Percentiles rank a stretch among this genome's conserved stretches.
Evolutionary conservation across 345 rosid genomes (phyloP).

Genomic region (Cardamine occulta): DNA sequence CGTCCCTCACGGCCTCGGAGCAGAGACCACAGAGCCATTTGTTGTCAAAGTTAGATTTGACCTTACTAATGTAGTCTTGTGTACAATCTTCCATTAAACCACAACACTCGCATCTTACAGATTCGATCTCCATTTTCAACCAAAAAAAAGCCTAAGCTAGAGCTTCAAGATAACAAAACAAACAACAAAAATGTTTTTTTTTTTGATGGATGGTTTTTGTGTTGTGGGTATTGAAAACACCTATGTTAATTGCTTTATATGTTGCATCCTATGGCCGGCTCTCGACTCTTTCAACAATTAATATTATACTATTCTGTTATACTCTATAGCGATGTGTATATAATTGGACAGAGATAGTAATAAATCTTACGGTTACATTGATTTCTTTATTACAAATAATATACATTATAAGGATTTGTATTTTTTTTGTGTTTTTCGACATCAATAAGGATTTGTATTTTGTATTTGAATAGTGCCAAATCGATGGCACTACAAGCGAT

Average conservation of each 20-base stretch:
- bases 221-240: slow-evolving; percentile 26
- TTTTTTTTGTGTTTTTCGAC: neutral
- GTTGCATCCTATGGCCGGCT: slow-evolving; percentile 39
- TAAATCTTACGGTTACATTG: slow-evolving; percentile 27
- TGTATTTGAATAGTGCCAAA: neutral
- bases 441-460: neutral
- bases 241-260: slow-evolving; percentile 35
- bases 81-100: slow-evolving; percentile 94
- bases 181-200: neutral
- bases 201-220: slow-evolving; percentile 34
- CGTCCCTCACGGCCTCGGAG: slow-evolving; percentile 91
- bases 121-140: slow-evolving; percentile 78
- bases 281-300: slow-evolving; percentile 32
- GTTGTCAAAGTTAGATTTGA: slow-evolving; percentile 80
- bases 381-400: neutral
- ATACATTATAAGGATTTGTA: neutral
- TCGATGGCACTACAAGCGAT: neutral
- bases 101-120: slow-evolving; percentile 89
- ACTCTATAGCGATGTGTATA: neutral
- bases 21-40: slow-evolving; percentile 98
- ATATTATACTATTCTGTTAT: slow-evolving; percentile 11
- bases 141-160: neutral
- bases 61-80: slow-evolving; percentile 71
- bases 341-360: slow-evolving; percentile 26
- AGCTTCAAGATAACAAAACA: neutral